phyloP scores from a whole-genome alignment of 257 asterid species.

The Primulina tabacum region DNA sequence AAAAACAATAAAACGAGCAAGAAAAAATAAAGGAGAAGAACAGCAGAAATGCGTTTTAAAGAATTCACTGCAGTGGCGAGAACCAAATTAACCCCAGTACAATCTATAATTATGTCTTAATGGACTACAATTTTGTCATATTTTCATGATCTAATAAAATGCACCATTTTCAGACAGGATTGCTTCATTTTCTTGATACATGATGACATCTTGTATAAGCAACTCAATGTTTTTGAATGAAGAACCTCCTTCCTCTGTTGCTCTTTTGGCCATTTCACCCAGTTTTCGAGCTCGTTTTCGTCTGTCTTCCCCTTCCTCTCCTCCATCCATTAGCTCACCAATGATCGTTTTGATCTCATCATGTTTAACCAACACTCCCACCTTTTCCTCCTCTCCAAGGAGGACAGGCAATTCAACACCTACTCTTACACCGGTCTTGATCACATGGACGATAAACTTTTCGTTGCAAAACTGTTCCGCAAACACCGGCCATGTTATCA shows the following conservation, averaged over 20 bases:
- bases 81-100: too few relatives aligned
- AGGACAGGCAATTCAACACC: conserved; percentile 20
- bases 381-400: conserved; percentile 25
- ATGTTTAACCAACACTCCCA: conserved; percentile 7
- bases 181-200: neutral
- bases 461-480: conserved; percentile 37
- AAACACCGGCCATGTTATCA: conserved; percentile 35
- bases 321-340: conserved; percentile 33
- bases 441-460: conserved; percentile 24
- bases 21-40: too few relatives aligned
- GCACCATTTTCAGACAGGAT: conserved; percentile 8
- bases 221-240: conserved; percentile 24
- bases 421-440: conserved; percentile 23
- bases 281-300: conserved; percentile 26
- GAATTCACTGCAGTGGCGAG: too few relatives aligned
- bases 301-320: conserved; percentile 29
- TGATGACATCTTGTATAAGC: conserved; percentile 25
- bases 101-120: neutral
- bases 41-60: too few relatives aligned
- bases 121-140: neutral
- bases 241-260: conserved; percentile 30
- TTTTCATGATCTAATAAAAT: neutral
- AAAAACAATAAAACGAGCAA: too few relatives aligned
- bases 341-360: conserved; percentile 21
- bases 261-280: conserved; percentile 27